A percentile compares a stretch with the other conserved stretches of the same genome.
phyloP scores from a whole-genome alignment of 1,139 yeast species.

The Scheffersomyces quercinus region DNA sequence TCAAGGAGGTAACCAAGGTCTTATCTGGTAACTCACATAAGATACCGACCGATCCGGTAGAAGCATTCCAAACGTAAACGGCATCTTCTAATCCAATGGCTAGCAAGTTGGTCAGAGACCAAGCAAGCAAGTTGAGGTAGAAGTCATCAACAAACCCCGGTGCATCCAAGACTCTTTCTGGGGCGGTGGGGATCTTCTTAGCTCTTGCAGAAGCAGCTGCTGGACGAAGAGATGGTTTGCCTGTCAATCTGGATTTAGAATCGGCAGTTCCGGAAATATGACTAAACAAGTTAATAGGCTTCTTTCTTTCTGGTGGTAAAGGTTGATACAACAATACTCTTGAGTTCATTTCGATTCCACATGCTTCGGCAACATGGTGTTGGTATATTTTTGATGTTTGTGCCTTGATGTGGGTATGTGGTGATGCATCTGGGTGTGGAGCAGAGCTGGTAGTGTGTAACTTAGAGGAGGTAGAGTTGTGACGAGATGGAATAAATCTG shows the following conservation, averaged over 20 bases:
- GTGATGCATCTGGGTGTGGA: constrained; percentile 51
- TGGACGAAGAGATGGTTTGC: constrained; percentile 33
- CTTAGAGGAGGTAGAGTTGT: constrained; percentile 42
- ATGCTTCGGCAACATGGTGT: constrained; percentile 89
- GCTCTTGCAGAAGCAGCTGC: constrained; percentile 54
- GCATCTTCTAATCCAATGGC: constrained; percentile 88
- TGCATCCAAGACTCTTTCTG: constrained; percentile 93
- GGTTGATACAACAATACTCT: constrained; percentile 88
- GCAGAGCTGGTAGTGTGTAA: constrained; percentile 29
- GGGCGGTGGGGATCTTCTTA: constrained; percentile 81
- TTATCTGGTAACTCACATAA: constrained; percentile 60
- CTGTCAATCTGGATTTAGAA: constrained; percentile 10
- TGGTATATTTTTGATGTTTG: constrained; percentile 74
- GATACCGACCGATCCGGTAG: constrained; percentile 74
- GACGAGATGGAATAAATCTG: constrained; percentile 48
- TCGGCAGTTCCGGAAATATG: constrained; percentile 11
- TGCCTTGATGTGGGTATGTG: constrained; percentile 60
- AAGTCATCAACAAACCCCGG: constrained; percentile 95
- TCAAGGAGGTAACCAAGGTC: constrained; percentile 65
- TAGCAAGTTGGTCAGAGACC: constrained; percentile 82
- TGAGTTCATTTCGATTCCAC: constrained; percentile 84
- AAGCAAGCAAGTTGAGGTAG: constrained; percentile 80
- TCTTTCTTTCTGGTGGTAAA: constrained; percentile 72
- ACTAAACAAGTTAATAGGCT: constrained; percentile 53
- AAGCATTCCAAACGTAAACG: constrained; percentile 93